phyloP scores from a whole-genome alignment of 1,284 basidiomycete genomes.

The Trichosporon coremiiforme region DNA sequence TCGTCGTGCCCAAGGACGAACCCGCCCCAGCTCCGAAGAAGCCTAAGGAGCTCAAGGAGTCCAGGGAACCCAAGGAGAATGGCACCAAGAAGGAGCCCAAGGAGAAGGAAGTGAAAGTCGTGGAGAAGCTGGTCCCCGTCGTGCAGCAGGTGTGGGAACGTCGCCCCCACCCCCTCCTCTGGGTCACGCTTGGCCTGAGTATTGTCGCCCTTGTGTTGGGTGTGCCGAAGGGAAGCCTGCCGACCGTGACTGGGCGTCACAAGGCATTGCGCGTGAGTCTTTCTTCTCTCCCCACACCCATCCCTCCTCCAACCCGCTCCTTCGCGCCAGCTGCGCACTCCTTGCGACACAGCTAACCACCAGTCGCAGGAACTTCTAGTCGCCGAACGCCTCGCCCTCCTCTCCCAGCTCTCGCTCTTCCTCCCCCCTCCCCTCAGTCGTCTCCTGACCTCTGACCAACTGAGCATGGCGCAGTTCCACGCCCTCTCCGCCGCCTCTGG shows the following conservation, averaged over 20 bases:
- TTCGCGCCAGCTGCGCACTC: too few relatives aligned
- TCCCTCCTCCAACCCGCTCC: neutral
- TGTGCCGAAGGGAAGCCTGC: conserved; percentile 50
- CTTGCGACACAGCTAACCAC: neutral
- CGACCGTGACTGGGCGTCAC: conserved; percentile 51
- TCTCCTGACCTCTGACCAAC: conserved; percentile 32
- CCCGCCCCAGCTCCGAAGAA: neutral
- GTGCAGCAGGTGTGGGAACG: conserved; percentile 2
- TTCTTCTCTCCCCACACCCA: neutral
- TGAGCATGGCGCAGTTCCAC: conserved; percentile 30
- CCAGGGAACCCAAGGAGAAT: neutral
- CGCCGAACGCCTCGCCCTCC: conserved; percentile 41
- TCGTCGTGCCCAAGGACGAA: neutral
- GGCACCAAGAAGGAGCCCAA: conserved; percentile 14
- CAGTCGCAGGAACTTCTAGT: conserved; percentile 47
- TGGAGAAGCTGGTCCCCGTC: too few relatives aligned
- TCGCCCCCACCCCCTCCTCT: conserved; percentile 50
- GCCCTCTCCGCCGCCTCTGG: neutral
- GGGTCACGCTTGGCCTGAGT: conserved; percentile 44
- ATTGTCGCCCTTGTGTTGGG: conserved; percentile 45
- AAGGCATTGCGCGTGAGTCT: conserved; percentile 46
- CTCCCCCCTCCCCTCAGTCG: conserved; percentile 48
- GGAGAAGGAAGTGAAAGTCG: neutral
- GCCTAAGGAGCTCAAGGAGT: neutral
- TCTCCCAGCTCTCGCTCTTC: conserved; percentile 46